Evolutionary conservation across 2,329 filamentous ascomycete genomes (phyloP).

Genomic region (Colletotrichum siamense): DNA sequence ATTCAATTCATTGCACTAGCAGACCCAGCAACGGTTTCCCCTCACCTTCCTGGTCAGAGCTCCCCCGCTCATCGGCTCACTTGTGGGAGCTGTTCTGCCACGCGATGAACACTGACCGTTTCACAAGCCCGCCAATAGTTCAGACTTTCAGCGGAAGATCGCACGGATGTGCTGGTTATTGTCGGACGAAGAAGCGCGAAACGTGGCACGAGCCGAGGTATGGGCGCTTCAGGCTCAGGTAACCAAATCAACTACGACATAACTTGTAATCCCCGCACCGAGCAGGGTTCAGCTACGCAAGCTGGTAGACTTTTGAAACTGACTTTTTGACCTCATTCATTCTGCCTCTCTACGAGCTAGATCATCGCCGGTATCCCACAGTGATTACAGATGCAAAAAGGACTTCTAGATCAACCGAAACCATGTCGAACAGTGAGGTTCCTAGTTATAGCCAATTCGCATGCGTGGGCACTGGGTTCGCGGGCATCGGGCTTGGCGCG

Average conservation of each 20-base stretch:
- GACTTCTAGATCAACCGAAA: background rate
- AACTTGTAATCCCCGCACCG: background rate
- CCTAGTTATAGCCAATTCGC: slow-evolving; percentile 42
- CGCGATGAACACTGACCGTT: background rate
- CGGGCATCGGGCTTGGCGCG: slow-evolving; percentile 66
- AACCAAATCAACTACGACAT: slow-evolving; percentile 16
- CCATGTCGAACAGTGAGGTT: background rate
- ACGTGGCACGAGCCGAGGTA: background rate
- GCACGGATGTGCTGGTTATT: background rate
- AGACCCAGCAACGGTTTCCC: too few species aligned
- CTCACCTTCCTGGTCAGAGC: background rate
- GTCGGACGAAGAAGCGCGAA: background rate
- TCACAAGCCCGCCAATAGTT: background rate
- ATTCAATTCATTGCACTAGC: background rate
- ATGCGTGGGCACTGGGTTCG: slow-evolving; percentile 65
- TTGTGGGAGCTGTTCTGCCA: background rate
- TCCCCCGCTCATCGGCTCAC: background rate
- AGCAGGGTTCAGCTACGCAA: background rate
- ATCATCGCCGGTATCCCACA: background rate
- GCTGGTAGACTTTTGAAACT: background rate
- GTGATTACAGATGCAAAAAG: background rate
- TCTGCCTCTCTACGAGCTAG: background rate
- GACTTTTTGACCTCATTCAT: background rate
- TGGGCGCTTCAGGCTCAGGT: background rate
- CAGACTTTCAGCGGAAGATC: background rate